Base-by-base conservation (phyloP, 2,329 filamentous ascomycete genomes). In the Ascocoryne sarcoides region DNA sequence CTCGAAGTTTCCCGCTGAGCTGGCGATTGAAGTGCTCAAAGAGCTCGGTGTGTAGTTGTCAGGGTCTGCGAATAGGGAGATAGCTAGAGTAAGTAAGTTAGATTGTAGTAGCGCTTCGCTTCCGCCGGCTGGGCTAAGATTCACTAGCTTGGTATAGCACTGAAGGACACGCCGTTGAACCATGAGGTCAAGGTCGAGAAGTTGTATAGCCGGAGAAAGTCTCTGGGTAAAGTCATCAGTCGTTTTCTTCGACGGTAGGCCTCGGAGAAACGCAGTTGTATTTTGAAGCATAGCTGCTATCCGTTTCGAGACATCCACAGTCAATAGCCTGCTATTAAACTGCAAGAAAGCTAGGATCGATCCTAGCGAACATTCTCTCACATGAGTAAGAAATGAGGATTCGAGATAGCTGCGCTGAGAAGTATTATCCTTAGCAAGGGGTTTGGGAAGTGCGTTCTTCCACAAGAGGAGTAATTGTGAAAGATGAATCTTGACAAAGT, bases 401-500 rank as follows among this genome's bases (percentile, higher is more conserved):
- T 98, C 93, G 5, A 96, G 69, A 37, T 87, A 73, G 47, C 84
- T 90, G 39, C 89, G 77, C 47, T 90, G 80, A 0, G 82, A 77
- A 37, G 87, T 86, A 51, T 92, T 93, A 51, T 96, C 90, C 60
- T 88, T 93, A 23, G 87, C 82, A n/a, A 96, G 65, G 4, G 93
- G 90, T 56, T 93, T 95, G 0, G 93, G 90, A 9, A 98, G 71
- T 0, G 92, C 90, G 61, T 96, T 98, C 63, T 95, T 95, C 92
- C 92, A 98, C 5, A 98, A 68, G 7, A 98, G 68, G 41, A 98
- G 77, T 16, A 98, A 71, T 58, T 98, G 92, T 2, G 89, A 90
- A 5, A 98, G 73, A 62, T 98, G 92, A 17, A 96, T 96, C 65
- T 98, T 98, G 62, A 96, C 90, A 61, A 98, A 98, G 61, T 95